Base-by-base conservation (phyloP, 179 eudicot species). In the Carnegiea gigantea region DNA sequence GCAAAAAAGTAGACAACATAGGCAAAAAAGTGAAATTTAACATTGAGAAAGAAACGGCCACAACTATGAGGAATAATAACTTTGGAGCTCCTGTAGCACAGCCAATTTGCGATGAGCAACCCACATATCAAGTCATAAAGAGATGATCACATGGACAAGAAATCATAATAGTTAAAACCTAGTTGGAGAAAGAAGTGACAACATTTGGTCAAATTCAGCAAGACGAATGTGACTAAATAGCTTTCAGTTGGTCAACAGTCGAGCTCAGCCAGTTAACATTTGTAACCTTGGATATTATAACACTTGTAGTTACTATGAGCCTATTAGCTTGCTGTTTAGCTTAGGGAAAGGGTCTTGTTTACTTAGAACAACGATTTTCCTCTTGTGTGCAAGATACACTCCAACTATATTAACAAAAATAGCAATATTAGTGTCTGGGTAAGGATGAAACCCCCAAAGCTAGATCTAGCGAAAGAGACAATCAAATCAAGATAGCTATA, bases 261-360 rank as follows among this genome's bases (percentile, higher is more conserved):
- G 49, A 40, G 40, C 80, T 15, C 38, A 20, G 62, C 38, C 30
- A 21, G 51, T 6, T 62, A 38, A 33, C 24, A 21, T 24, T 57
- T 1, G 46, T 33, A 3, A 70, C 17, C 23, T 74, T 23, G 38
- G 73, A 10, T 54, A 78, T 38, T n/a, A 36, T 13, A 57, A 70
- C 74, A 75, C 40, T 79, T 44, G 67, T 36, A 49, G 28, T 30
- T 70, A 49, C 87, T 91, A 93, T 2, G 92, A 83, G 77, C 84
- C 89, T 64, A 93, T 94, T 5, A 92, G 93, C 86, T 93, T 95
- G 60, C 94, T 98, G 60, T 86, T 87, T 84, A 93, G 84, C 79
- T 89, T 95, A 36, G 98, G 98, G 84, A 95, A 95, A 75, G 98
- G 97, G 67, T 93, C 98, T 86, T 95, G 98, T 81, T 95, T 95